Evolutionary conservation across 2,329 filamentous ascomycete species (phyloP), one percentile per base, ranked within the genome.

Genomic region (Immersiporthe knoxdaviesiana): DNA sequence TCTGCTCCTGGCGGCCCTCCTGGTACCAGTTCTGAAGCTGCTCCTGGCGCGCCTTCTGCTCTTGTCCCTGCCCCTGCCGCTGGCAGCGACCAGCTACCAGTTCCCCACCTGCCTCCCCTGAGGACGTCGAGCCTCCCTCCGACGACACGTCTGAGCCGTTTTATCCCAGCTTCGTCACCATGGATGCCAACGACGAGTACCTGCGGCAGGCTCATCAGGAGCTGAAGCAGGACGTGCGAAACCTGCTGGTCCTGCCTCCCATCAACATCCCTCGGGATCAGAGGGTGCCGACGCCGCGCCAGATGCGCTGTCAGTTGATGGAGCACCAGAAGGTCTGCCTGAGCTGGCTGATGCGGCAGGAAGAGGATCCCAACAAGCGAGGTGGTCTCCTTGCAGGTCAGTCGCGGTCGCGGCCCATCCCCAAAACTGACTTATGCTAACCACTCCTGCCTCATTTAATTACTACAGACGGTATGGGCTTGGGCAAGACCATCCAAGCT

Each of bases 401-500:
- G 69, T 62, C 4, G 14, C n/a, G n/a, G n/a, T 27, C 4, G 32
- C 4, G 14, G 7, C 4, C 30, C 18, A n/a, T 24, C 30, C n/a
- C n/a, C 41, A 5, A 8, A 24, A 5, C 16, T 16, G 10, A 18
- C 27, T 18, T 8, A 35, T 10, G 21, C 66, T 69, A 21, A 70
- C 21, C 52, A 30, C 32, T n/a, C 18, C 5, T 47, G 10, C 44
- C 44, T 47, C 35, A 8, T 6, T 8, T 21, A 8, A 2, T 8
- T 21, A 2, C 21, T 6, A 18, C 93, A 4, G 94, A 97, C 77
- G 94, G 97, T 74, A 97, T 97, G 94, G 94, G 94, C 3, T 81
- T 97, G 7, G 94, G 94, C 30, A 97, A 97, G 81, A 97, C 94
- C 0, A 84, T 97, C 10, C 92, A 97, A 76, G 86, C 94, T 58